These are phyloP conservation scores for Chrysoporthe austroafricana DNA, from an alignment of 2,329 filamentous ascomycete species.

Conservation along the genomic window DNA sequence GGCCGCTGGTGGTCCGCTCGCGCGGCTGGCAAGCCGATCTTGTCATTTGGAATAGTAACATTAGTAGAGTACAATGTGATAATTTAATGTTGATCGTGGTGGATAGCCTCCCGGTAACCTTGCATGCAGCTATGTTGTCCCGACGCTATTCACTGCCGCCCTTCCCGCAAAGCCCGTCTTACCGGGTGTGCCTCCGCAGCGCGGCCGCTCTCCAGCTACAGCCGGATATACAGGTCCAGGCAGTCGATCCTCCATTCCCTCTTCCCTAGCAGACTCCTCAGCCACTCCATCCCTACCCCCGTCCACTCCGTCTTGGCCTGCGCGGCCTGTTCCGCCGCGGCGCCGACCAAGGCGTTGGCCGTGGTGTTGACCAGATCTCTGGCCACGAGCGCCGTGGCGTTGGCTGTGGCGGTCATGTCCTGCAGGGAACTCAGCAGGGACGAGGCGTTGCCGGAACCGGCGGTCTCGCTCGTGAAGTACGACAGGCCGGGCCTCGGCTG, in stretches of 20 bases:
- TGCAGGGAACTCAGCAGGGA: constrained; percentile 11
- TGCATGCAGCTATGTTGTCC: neutral
- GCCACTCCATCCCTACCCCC: constrained; percentile 81
- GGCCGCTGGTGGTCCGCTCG: neutral
- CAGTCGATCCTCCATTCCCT: constrained; percentile 91
- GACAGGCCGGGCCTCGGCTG: constrained; percentile 66
- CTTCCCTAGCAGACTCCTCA: constrained; percentile 78
- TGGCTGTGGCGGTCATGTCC: constrained; percentile 43
- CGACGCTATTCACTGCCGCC: neutral
- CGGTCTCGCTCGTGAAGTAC: constrained; percentile 32
- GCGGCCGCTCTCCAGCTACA: constrained; percentile 50
- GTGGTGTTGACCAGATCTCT: constrained; percentile 69
- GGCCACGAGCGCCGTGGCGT: constrained; percentile 47
- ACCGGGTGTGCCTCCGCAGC: neutral
- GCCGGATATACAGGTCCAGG: constrained; percentile 81
- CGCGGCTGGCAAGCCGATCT: neutral
- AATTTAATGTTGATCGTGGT: neutral
- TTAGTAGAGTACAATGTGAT: neutral
- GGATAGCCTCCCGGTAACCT: neutral
- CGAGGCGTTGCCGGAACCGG: constrained; percentile 36
- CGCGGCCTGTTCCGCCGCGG: constrained; percentile 66
- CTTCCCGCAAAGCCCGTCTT: neutral
- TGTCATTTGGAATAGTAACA: neutral
- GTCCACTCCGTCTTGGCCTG: constrained; percentile 67
- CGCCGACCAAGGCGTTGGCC: constrained; percentile 67